phyloP scores from a whole-genome alignment of 129 eudicot genomes.

The Chrysanthemum makinoi region DNA sequence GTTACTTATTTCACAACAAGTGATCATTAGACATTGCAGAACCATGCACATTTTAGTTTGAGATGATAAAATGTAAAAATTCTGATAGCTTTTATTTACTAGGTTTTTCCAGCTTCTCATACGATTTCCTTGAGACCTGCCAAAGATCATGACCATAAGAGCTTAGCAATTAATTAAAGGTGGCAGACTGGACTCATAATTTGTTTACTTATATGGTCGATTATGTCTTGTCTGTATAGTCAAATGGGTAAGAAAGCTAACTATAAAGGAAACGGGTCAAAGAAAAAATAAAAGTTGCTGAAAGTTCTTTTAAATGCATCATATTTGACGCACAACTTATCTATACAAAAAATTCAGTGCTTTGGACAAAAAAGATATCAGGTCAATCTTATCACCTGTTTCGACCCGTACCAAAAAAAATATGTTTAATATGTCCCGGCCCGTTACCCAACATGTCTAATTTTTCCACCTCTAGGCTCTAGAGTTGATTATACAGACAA shows the following conservation, averaged over 20 bases:
- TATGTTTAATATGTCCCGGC: neutral
- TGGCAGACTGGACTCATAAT: neutral
- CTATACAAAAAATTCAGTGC: neutral
- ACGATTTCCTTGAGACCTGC: constrained; percentile 53
- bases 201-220: neutral
- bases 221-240: neutral
- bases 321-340: neutral
- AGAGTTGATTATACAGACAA: neutral
- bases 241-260: neutral
- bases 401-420: neutral
- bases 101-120: constrained; percentile 50
- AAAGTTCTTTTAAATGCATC: neutral
- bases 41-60: constrained; percentile 3
- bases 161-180: neutral
- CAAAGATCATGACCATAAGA: constrained; percentile 15
- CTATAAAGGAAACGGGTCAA: neutral
- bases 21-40: constrained; percentile 1
- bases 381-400: neutral
- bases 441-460: neutral
- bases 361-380: neutral
- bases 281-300: neutral
- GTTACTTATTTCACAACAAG: neutral
- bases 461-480: neutral
- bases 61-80: neutral
- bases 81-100: neutral